These are phyloP conservation scores for Fraxinus sp. DNA, from an alignment of 305 asterid species.

Conservation along the genomic window DNA sequence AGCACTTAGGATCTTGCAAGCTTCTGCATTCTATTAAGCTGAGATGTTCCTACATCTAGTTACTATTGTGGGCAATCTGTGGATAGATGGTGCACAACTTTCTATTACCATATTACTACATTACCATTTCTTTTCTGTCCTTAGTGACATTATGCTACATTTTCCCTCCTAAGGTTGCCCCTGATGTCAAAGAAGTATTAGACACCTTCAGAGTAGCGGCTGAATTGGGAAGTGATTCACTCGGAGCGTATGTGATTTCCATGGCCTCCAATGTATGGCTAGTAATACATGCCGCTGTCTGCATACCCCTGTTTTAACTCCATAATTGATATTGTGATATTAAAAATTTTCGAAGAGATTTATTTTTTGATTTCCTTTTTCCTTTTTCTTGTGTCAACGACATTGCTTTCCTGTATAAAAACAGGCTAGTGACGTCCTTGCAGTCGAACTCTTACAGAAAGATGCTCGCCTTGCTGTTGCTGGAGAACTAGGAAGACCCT, in stretches of 20 bases:
- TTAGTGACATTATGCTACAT: slow-evolving; percentile 1
- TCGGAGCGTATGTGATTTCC: slow-evolving; percentile 97
- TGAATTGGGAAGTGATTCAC: slow-evolving; percentile 88
- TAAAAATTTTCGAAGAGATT: slow-evolving; percentile 4
- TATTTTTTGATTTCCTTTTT: not conserved
- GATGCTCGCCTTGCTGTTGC: slow-evolving; percentile 84
- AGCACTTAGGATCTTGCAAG: not conserved
- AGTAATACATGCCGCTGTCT: not conserved
- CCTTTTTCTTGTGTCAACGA: slow-evolving; percentile 11
- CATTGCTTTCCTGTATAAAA: slow-evolving; percentile 23
- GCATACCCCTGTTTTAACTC: slow-evolving; percentile 7
- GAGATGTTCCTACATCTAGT: not conserved
- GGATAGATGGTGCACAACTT: not conserved
- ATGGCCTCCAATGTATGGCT: slow-evolving; percentile 87
- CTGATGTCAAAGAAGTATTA: slow-evolving; percentile 89
- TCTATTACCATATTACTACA: not conserved
- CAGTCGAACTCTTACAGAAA: slow-evolving; percentile 95
- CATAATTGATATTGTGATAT: not conserved
- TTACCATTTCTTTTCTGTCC: not conserved
- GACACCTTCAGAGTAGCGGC: slow-evolving; percentile 95
- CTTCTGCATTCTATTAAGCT: not conserved
- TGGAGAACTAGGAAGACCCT: slow-evolving; percentile 76
- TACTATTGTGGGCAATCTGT: not conserved
- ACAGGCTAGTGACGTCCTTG: slow-evolving; percentile 99
- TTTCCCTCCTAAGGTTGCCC: slow-evolving; percentile 49